Conservation (phyloP, 352 stramenopile genomes). For the Pythium dissotocum region DNA sequence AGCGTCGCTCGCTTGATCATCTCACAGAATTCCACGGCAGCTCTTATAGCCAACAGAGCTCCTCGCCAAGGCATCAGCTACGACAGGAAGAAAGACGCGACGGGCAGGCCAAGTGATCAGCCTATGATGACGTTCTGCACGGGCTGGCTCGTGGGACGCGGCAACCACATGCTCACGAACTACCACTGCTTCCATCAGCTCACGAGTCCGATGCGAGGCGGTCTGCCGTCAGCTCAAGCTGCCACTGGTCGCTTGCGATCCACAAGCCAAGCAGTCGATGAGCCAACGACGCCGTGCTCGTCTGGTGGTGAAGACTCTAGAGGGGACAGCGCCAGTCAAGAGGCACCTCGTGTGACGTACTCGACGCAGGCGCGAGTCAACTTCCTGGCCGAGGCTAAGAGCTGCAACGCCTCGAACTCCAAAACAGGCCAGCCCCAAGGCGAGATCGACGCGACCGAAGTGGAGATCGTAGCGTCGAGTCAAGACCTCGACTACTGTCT, state of each 20-base stretch:
- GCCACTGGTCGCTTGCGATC: background rate
- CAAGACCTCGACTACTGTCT: slow-evolving; percentile 59
- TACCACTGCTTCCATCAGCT: slow-evolving; percentile 55
- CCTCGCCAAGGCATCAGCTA: background rate
- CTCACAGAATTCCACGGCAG: background rate
- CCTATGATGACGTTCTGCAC: slow-evolving; percentile 46
- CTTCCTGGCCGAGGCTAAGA: slow-evolving; percentile 63
- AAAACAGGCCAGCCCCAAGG: slow-evolving; percentile 40
- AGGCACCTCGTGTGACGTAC: background rate
- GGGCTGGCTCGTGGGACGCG: slow-evolving; percentile 57
- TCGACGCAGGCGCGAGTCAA: slow-evolving; percentile 35
- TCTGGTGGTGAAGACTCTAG: background rate
- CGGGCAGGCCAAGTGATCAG: slow-evolving; percentile 4
- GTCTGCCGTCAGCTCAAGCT: background rate
- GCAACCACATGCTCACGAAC: slow-evolving; percentile 68
- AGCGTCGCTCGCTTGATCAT: slow-evolving; percentile 62
- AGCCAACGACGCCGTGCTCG: background rate
- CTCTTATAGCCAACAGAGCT: background rate
- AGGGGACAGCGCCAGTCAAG: background rate
- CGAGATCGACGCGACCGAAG: slow-evolving; percentile 44
- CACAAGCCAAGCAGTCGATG: background rate
- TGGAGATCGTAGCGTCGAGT: slow-evolving; percentile 41
- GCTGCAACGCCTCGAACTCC: slow-evolving; percentile 30
- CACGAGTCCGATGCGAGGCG: background rate
- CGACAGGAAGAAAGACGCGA: background rate